Evolutionary conservation across 2,329 filamentous ascomycete genomes (phyloP).

Genomic region (Botrytis hyacinthi): DNA sequence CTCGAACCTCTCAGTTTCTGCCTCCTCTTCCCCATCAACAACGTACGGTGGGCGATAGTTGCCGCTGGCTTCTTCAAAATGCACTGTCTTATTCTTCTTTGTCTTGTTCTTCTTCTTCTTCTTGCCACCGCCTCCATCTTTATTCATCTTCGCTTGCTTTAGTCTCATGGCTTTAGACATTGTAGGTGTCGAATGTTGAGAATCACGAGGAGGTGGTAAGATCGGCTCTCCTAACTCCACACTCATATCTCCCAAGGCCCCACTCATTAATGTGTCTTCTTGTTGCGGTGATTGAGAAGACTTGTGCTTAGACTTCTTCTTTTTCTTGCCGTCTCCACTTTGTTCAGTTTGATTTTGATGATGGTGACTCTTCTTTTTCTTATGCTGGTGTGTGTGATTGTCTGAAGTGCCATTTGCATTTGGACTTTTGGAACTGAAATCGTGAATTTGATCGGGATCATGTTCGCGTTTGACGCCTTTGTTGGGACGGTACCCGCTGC

Average conservation of each 20-base stretch:
- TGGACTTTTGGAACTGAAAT: background rate
- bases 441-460: conserved; percentile 1
- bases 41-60: background rate
- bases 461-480: conserved; percentile 7
- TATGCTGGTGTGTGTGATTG: background rate
- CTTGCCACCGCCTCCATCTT: background rate
- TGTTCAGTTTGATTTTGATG: background rate
- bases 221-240: conserved; percentile 5
- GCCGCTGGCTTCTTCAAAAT: background rate
- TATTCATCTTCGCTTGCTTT: background rate
- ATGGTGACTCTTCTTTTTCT: background rate
- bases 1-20: background rate
- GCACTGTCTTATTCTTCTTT: background rate
- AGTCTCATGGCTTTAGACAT: background rate
- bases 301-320: background rate
- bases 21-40: background rate
- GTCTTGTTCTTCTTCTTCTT: background rate
- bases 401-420: background rate
- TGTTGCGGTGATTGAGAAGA: background rate
- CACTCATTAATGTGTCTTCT: conserved; percentile 7
- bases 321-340: background rate
- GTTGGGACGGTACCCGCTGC: background rate
- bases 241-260: background rate
- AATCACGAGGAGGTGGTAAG: background rate
- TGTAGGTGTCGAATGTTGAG: background rate